Evolutionary conservation across 2,329 filamentous ascomycete species (phyloP), one percentile per base, ranked within the genome.

Genomic region (Cryphonectria japonica): DNA sequence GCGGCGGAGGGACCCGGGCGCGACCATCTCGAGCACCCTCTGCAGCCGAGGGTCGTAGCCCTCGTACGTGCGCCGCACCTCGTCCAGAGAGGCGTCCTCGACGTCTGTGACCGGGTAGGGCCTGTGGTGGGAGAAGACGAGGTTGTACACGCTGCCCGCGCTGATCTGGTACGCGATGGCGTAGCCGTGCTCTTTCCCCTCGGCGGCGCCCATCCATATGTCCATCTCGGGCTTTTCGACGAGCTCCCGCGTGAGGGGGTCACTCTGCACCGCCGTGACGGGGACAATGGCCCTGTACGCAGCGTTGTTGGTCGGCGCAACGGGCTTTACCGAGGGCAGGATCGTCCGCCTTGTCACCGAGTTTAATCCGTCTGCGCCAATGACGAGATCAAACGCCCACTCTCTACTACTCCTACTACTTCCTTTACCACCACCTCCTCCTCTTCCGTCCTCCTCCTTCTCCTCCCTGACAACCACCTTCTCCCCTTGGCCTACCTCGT

Each of bases 101-200:
- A 82, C 77, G 1, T 78, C 77, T 22, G 79, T 75, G 1, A 80
- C 80, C 22, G 79, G 76, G 8, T 80, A 74, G 67, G 70, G 9
- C 32, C 80, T 73, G 74, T 83, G 76, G 78, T 84, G 77, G 71
- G 79, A 81, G 19, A 85, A 77, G 5, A 85, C 83, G 77, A 85
- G 80, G 72, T 85, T 85, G 75, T 84, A 84, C 50, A 81, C 77
- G 63, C 79, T 81, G 14, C 82, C 82, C 2, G 78, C 80, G n/a
- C 78, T 80, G 37, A 86, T 82, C 0, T 82, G 82, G 71, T 85
- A 85, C 3, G 82, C 81, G 66, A 86, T 84, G 74, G 84, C 83
- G 70, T 83, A 83, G 2, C 77, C 75, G 16, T 78, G 77, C 5
- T 76, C 71, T 34, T 62, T 61, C 9, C 67, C 67, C 43, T 63